Percentiles rank a stretch among this genome's conserved stretches.
Conservation (phyloP, 2,329 filamentous ascomycete species). For the Magnaporthiopsis rhizophila region DNA sequence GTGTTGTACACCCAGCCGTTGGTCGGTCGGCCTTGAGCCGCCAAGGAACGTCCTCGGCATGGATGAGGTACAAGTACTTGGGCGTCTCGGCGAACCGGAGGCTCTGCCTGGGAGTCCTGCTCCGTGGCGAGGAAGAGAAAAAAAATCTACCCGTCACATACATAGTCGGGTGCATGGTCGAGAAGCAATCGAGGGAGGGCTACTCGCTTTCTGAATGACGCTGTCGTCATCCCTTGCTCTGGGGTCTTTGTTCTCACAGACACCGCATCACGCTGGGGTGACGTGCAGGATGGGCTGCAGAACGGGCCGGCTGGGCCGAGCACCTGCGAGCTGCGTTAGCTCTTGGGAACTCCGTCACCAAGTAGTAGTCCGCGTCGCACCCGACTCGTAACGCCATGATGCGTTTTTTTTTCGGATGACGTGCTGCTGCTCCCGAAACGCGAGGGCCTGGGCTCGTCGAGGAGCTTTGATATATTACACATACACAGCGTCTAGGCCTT, state of each 20-base stretch:
- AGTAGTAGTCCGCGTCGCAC: not conserved
- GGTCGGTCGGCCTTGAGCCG: conserved; percentile 37
- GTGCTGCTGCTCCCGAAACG: not conserved
- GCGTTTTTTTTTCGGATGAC: too few relatives aligned
- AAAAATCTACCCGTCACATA: not conserved
- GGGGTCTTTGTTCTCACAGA: too few relatives aligned
- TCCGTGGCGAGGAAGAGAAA: not conserved
- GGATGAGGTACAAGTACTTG: conserved; percentile 75
- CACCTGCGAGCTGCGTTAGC: too few relatives aligned
- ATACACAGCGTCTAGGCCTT: not conserved
- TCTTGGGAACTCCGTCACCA: too few relatives aligned
- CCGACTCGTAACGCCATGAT: too few relatives aligned
- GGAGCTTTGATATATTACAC: not conserved
- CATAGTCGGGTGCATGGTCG: not conserved
- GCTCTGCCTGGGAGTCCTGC: conserved; percentile 67
- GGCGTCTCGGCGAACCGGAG: conserved; percentile 84
- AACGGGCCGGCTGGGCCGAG: too few relatives aligned
- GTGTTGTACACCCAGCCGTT: conserved; percentile 44
- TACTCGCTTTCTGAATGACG: not conserved
- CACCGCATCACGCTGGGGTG: too few relatives aligned
- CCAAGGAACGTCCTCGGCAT: conserved; percentile 48
- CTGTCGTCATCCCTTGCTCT: too few relatives aligned
- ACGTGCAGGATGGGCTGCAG: too few relatives aligned
- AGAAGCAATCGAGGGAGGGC: not conserved
- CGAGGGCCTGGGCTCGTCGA: too few relatives aligned